Evolutionary conservation across 352 stramenopile genomes (phyloP).

Genomic region (Globisporangium paroecandrum): DNA sequence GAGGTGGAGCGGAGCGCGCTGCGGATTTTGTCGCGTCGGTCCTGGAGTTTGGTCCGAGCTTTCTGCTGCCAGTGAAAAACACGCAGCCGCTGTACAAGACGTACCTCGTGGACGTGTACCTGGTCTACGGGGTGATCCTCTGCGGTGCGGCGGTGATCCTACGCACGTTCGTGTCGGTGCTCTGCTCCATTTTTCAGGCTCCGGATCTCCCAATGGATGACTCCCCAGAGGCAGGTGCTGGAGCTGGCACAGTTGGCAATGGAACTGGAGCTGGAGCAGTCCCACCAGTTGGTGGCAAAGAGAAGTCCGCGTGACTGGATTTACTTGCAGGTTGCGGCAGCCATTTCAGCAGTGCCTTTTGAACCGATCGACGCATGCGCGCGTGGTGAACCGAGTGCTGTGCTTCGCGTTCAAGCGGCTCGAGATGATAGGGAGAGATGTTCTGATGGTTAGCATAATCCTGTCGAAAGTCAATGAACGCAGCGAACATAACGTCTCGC

Average conservation of each 20-base stretch:
- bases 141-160: conserved; percentile 80
- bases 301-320: conserved; percentile 1
- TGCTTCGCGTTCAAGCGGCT: too few species aligned
- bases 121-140: conserved; percentile 83
- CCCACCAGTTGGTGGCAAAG: conserved; percentile 4
- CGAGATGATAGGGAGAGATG: too few species aligned
- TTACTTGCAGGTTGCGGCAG: background rate
- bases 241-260: background rate
- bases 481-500: too few species aligned
- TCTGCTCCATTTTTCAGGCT: conserved; percentile 64
- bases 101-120: conserved; percentile 82
- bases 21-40: conserved; percentile 57
- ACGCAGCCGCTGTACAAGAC: conserved; percentile 78
- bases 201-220: conserved; percentile 3
- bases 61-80: conserved; percentile 53
- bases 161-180: conserved; percentile 66
- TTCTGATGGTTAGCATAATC: too few species aligned
- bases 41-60: conserved; percentile 43
- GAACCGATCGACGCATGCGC: too few species aligned
- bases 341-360: background rate
- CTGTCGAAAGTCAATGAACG: too few species aligned
- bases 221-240: background rate
- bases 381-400: too few species aligned
- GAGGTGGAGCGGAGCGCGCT: conserved; percentile 47
- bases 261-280: background rate